phyloP scores from a whole-genome alignment of 164 flowering plant genomes.

The Warburgia ugandensis region DNA sequence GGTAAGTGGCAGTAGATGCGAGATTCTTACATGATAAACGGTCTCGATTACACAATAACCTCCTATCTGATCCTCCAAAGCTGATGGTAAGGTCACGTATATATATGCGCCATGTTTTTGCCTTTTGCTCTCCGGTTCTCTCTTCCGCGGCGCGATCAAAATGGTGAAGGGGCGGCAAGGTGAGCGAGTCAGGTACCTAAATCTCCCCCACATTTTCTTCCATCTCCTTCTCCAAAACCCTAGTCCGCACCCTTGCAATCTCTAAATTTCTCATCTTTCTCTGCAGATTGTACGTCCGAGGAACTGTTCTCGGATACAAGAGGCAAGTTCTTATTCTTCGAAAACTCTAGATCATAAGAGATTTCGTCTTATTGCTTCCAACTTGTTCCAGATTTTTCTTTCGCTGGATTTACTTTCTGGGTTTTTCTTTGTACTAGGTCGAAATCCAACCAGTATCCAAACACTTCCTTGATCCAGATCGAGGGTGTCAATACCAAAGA shows the following conservation, averaged over 20 bases:
- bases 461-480: conserved; percentile 36
- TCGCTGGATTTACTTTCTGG: too few species aligned
- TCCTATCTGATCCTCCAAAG: too few species aligned
- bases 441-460: conserved; percentile 43
- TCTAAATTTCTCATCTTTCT: neutral
- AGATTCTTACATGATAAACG: too few species aligned
- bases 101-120: too few species aligned
- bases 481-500: conserved; percentile 43
- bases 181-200: conserved; percentile 27
- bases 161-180: conserved; percentile 34
- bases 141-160: too few species aligned
- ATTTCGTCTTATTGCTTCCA: too few species aligned
- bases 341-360: neutral
- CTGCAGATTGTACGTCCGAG: conserved; percentile 35
- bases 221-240: neutral
- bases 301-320: conserved; percentile 38
- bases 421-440: too few species aligned
- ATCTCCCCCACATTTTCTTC: neutral
- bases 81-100: too few species aligned
- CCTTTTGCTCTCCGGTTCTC: too few species aligned
- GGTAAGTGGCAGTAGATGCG: too few species aligned
- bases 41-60: too few species aligned
- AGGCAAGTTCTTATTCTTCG: conserved; percentile 12
- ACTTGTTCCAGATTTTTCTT: too few species aligned
- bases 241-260: neutral